phyloP scores from a whole-genome alignment of 129 eudicot species.

The Dittrichia graveolens region DNA sequence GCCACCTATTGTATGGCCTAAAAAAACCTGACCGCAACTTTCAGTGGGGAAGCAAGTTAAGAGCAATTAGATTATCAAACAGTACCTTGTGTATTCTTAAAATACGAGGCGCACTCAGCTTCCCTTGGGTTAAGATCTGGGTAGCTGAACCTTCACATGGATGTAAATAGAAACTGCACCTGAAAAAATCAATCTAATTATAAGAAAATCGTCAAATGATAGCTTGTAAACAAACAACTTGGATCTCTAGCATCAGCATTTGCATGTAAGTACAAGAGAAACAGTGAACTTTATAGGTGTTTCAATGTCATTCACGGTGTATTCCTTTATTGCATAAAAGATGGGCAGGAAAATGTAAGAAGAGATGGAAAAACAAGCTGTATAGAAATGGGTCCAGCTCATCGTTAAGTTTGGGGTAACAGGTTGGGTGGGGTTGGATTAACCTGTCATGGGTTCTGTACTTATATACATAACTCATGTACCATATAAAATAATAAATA shows the following conservation, averaged over 20 bases:
- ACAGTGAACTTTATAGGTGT: conserved; percentile 6
- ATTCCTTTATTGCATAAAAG: conserved; percentile 15
- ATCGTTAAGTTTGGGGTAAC: neutral
- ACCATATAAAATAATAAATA: neutral
- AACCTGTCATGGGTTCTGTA: neutral
- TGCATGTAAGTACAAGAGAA: neutral
- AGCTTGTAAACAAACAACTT: conserved; percentile 1
- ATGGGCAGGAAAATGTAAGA: conserved; percentile 7
- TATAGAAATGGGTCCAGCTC: neutral
- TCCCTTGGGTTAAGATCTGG: conserved; percentile 92
- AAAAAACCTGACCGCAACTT: conserved; percentile 1
- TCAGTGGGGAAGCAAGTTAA: neutral
- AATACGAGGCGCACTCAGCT: conserved; percentile 95
- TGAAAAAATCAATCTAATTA: conserved; percentile 28
- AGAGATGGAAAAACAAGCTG: neutral
- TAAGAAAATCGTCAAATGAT: conserved; percentile 15
- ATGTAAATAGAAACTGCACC: conserved; percentile 93
- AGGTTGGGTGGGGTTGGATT: neutral
- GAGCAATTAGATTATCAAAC: neutral
- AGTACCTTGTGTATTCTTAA: conserved; percentile 86
- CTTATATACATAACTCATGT: neutral
- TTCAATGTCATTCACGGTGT: neutral
- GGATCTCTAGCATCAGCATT: conserved; percentile 14
- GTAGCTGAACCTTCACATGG: conserved; percentile 93
- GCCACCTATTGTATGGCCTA: neutral